Conservation (phyloP, 2,329 filamentous ascomycete species). For the Aspergillus caelatus region DNA sequence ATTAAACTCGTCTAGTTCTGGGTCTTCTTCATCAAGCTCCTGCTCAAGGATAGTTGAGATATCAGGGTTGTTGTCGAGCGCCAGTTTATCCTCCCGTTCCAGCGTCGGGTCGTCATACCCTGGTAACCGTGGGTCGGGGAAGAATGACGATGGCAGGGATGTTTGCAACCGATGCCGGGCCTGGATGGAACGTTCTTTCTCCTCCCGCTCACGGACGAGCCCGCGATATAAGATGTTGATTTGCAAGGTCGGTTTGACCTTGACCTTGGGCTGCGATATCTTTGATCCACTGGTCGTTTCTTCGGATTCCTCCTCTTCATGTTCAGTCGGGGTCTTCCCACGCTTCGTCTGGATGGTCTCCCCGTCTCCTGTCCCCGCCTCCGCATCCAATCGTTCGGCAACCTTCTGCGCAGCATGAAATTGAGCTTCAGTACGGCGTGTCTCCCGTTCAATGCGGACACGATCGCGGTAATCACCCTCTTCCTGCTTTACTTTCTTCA, state of each 20-base stretch:
- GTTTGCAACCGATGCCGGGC: constrained; percentile 37
- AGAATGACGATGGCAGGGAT: constrained; percentile 38
- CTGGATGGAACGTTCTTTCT: constrained; percentile 51
- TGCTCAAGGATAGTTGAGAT: constrained; percentile 48
- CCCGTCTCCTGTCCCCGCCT: constrained; percentile 36
- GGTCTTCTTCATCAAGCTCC: constrained; percentile 70
- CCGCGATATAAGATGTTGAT: constrained; percentile 81
- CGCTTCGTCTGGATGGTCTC: constrained; percentile 13
- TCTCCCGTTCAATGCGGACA: constrained; percentile 70
- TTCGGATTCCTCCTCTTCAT: constrained; percentile 9
- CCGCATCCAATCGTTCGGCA: constrained; percentile 73
- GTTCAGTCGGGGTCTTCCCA: constrained; percentile 15
- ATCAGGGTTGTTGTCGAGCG: constrained; percentile 62
- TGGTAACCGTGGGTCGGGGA: constrained; percentile 53
- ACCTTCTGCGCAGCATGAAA: constrained; percentile 79
- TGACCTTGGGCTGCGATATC: constrained; percentile 15
- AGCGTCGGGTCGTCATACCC: constrained; percentile 70
- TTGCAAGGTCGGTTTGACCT: constrained; percentile 59
- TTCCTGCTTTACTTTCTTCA: constrained; percentile 65
- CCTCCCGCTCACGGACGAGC: constrained; percentile 69
- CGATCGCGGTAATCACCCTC: constrained; percentile 74
- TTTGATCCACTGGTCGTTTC: constrained; percentile 5
- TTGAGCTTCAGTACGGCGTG: constrained; percentile 68
- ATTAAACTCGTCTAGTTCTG: constrained; percentile 79
- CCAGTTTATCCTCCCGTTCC: constrained; percentile 71